These are phyloP conservation scores for Excoecaria agallocha DNA, from an alignment of 345 rosid genomes.

Conservation along the genomic window DNA sequence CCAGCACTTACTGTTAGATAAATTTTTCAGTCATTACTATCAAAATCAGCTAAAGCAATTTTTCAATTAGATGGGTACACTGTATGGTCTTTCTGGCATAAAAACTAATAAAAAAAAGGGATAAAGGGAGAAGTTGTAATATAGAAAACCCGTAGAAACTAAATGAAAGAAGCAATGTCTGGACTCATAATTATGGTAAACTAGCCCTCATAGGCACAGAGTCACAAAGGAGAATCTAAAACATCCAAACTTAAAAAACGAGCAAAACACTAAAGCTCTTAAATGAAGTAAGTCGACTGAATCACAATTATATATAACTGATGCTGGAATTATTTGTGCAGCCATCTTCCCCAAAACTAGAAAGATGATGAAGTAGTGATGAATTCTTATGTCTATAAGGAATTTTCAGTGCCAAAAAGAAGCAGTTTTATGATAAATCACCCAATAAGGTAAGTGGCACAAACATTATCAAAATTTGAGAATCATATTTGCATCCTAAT, in stretches of 20 bases:
- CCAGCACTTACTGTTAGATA: too few relatives aligned
- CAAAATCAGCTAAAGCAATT: background rate
- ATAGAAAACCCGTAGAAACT: background rate
- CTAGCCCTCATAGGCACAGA: background rate
- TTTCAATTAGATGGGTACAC: background rate
- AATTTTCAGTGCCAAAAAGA: background rate
- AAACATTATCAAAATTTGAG: background rate
- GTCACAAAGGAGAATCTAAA: background rate
- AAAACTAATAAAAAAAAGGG: background rate
- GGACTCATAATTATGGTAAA: background rate
- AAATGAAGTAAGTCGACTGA: background rate
- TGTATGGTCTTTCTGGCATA: background rate
- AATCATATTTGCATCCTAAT: background rate
- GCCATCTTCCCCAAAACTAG: background rate
- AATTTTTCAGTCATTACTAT: too few relatives aligned
- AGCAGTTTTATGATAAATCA: background rate
- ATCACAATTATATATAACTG: background rate
- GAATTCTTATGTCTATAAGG: background rate
- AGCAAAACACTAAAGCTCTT: background rate
- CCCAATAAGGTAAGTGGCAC: background rate
- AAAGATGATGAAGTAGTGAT: background rate
- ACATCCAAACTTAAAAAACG: background rate
- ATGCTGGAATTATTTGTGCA: background rate
- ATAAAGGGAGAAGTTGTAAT: background rate
- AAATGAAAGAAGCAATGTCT: background rate